Evolutionary conservation across 352 stramenopile species (phyloP), one percentile per base, ranked within the genome.

Genomic region (Phytophthora sojae): DNA sequence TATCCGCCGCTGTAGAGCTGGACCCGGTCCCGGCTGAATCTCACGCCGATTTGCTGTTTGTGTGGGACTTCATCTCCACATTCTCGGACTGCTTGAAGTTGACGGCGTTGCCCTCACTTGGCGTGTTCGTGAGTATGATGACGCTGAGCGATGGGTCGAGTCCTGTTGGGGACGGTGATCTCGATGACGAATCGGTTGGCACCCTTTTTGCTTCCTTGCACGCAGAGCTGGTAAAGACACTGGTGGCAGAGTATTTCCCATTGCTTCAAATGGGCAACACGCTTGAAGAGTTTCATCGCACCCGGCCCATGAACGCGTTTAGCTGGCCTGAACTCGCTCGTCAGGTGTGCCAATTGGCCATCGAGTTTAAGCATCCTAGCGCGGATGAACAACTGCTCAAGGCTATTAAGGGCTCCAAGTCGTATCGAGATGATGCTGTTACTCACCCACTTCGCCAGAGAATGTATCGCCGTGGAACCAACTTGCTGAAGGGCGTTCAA

Each of bases 271-370:
- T 88, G 71, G 87, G 85, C 8, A 91, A 81, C 19, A 88, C 71
- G 1, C 51, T 92, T 35, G 84, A 92, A 21, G 87, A 94, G 30
- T 93, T 94, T 44, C 79, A 90, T 60, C 79, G 82, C 25, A 91
- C 86, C 2, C 78, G 89, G 17, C 89, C 89, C 9, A 77, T 96
- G 58, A 96, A 95, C 50, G 58, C 75, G 11, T 81, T 95, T 65
- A 94, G 76, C 14, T 96, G 89, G 89, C 85, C 87, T n/a, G 89
- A 96, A 77, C 60, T 95, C 37, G 86, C 82, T 53, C 86, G 87
- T 17, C 71, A 93, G 70, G 83, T 93, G 26, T 95, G 85, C 44
- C 74, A 93, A 6, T 69, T 96, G 39, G 82, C 86, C 11, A 85
- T 94, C 17, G 89, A 96, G 47, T 75, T 86, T 26, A 86, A 86